Evolutionary conservation across 2,329 filamentous ascomycete species (phyloP), one percentile per base, ranked within the genome.

Genomic region (Cytospora paraplurivora): DNA sequence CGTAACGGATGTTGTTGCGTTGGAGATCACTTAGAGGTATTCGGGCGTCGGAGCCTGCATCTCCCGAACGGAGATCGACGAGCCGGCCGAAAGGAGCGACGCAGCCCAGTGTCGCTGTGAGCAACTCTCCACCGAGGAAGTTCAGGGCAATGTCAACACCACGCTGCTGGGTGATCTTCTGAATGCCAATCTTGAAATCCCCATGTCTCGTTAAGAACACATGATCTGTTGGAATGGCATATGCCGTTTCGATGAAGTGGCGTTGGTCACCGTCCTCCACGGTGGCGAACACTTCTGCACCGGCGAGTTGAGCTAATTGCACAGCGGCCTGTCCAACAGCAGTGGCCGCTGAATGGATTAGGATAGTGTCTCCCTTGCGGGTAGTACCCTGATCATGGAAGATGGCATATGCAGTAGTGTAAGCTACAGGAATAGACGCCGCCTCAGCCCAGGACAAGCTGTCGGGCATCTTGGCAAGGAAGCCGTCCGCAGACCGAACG

Each of bases 101-200:
- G 55, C 71, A 74, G 17, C 70, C 63, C 70, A 70, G 73, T 0
- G 74, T 71, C 2, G 71, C 68, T 32, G 64, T 57, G 1, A 73
- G 53, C 2, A 63, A 53, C 1, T 70, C 69, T 15, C 70, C 68
- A 3, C 67, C 44, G 15, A 71, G 53, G 12, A 66, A 65, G 54
- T 70, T 71, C 12, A 72, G 52, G 3, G 69, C 65, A 3, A 68
- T 62, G 21, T 72, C 69, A 35, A 71, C 62, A 13, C 64, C 64
- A 1, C 62, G 41, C 11, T 58, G 62, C 3, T 56, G 21, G 15
- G 64, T 66, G 50, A 65, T 64, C 66, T 59, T 58, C 11, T 67
- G 59, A 13, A 72, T 49, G 2, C 63, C 64, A 7, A 37, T n/a
- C 12, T 65, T 64, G 50, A 72, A 71, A 1, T 65, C 59, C 8